A percentile compares a stretch with the other conserved stretches of the same genome.
phyloP scores from a whole-genome alignment of 2,329 filamentous ascomycete genomes.

The Tympanopsis confertula region DNA sequence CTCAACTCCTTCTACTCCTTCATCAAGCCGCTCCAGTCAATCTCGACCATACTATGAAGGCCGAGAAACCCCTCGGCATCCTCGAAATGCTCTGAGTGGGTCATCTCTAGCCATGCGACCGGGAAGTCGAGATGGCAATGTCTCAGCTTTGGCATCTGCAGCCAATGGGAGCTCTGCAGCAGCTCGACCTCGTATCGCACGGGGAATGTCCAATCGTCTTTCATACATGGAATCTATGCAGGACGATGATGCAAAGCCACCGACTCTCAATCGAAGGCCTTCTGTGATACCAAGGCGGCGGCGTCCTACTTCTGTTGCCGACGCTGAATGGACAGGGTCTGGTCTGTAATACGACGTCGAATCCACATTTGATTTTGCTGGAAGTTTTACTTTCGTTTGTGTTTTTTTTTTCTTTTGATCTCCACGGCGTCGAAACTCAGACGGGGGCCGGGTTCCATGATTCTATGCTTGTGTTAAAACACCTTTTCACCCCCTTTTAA shows the following conservation, averaged over 20 bases:
- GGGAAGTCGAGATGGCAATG: not conserved
- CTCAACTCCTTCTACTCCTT: not conserved
- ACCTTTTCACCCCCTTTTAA: too few species aligned
- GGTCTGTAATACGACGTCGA: not conserved
- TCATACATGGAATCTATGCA: too few species aligned
- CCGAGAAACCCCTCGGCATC: not conserved
- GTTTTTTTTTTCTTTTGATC: not conserved
- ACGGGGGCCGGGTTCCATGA: too few species aligned
- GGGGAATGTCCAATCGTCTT: too few species aligned
- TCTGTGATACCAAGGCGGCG: not conserved
- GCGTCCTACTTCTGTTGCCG: not conserved
- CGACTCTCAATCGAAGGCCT: not conserved
- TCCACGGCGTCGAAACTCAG: too few species aligned
- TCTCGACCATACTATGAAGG: not conserved
- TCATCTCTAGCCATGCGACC: not conserved
- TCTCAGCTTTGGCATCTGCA: not conserved
- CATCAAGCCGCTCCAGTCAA: not conserved
- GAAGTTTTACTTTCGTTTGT: not conserved
- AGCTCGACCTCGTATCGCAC: too few species aligned
- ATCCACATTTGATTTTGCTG: not conserved
- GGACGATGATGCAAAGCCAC: not conserved
- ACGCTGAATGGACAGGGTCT: not conserved
- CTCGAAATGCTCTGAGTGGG: slow-evolving; percentile 1
- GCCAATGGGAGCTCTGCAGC: not conserved
- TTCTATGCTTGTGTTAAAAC: too few species aligned